Evolutionary conservation across 306 rosid species (phyloP).

Genomic region (Canavalia gladiata): DNA sequence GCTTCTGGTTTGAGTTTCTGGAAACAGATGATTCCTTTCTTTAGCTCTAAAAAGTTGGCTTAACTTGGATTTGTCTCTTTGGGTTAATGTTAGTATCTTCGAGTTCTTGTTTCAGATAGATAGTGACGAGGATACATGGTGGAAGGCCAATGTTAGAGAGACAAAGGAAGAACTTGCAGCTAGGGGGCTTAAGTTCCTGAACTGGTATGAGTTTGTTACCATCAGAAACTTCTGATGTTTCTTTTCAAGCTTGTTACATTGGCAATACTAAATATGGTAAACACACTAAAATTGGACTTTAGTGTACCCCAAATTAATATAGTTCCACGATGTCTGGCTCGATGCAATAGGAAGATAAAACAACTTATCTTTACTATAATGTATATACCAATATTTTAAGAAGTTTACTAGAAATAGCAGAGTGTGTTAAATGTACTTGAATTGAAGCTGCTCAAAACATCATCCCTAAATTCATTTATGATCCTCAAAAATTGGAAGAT

Average conservation of each 20-base stretch:
- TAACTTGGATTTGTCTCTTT: constrained; percentile 42
- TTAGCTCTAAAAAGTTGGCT: constrained; percentile 33
- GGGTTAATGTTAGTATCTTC: constrained; percentile 40
- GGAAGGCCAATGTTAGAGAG: constrained; percentile 87
- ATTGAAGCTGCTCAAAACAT: constrained; percentile 23
- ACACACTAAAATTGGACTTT: constrained; percentile 29
- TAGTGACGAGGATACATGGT: constrained; percentile 75
- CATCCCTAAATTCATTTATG: constrained; percentile 27
- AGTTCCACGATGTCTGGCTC: constrained; percentile 15
- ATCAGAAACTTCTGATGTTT: constrained; percentile 37
- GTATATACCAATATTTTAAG: constrained; percentile 4
- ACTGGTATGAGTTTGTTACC: constrained; percentile 64
- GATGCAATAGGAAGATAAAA: constrained; percentile 19
- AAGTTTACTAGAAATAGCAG: background rate
- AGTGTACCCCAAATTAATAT: constrained; percentile 14
- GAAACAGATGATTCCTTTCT: constrained; percentile 46
- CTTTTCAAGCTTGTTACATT: constrained; percentile 23
- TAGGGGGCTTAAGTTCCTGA: constrained; percentile 80
- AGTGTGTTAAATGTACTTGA: constrained; percentile 15
- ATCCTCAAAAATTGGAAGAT: constrained; percentile 40
- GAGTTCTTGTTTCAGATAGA: constrained; percentile 70
- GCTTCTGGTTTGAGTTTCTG: constrained; percentile 41
- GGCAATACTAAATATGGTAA: constrained; percentile 34
- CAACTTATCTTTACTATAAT: constrained; percentile 2
- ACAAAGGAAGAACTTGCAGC: constrained; percentile 83